Conservation (phyloP, 169 alveolate species). For the Plasmodium vinckei region DNA sequence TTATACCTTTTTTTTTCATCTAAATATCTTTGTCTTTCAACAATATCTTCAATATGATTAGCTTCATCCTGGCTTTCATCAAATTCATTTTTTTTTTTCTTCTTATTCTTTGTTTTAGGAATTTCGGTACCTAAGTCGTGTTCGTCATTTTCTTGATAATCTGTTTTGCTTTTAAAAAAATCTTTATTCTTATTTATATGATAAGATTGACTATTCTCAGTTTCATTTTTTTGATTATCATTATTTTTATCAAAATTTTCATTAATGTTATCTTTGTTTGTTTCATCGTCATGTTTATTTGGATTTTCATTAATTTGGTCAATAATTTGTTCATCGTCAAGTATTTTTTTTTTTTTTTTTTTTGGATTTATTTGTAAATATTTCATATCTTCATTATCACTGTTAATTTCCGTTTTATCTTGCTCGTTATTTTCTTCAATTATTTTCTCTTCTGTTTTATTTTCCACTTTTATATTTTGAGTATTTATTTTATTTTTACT, state of each 20-base stretch:
- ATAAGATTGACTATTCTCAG: neutral
- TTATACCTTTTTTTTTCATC: slow-evolving; percentile 60
- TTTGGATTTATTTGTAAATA: slow-evolving; percentile 16
- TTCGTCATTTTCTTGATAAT: slow-evolving; percentile 2
- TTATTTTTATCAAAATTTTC: too few species aligned
- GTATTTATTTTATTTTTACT: slow-evolving; percentile 55
- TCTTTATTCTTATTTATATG: neutral
- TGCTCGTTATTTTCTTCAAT: slow-evolving; percentile 1
- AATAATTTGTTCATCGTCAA: slow-evolving; percentile 49
- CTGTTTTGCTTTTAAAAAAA: neutral
- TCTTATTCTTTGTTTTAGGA: neutral
- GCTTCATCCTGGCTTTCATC: neutral
- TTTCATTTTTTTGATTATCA: slow-evolving; percentile 1
- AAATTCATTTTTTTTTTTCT: slow-evolving; percentile 6
- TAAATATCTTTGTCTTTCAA: neutral
- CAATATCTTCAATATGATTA: neutral
- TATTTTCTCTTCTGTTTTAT: neutral
- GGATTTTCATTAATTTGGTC: neutral
- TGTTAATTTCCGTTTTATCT: neutral
- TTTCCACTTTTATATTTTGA: slow-evolving; percentile 5
- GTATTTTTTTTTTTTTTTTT: slow-evolving; percentile 48
- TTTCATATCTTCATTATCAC: slow-evolving; percentile 19
- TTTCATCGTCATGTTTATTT: neutral
- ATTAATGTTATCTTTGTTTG: neutral
- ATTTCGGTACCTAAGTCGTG: neutral